phyloP scores from a whole-genome alignment of 805 yeast species.

The Myxozyma neotropica region DNA sequence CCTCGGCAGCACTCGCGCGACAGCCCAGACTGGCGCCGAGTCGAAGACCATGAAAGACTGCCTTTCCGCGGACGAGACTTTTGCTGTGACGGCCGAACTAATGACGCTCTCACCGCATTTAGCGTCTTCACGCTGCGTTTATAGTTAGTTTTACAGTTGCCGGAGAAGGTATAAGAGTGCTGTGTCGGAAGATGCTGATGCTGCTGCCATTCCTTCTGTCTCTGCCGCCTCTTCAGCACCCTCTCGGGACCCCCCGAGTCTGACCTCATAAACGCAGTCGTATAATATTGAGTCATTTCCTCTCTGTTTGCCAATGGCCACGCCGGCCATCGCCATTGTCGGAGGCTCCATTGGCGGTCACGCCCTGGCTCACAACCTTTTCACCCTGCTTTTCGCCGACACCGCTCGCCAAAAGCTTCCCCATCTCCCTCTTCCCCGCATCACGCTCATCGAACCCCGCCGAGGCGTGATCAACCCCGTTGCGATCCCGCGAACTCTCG shows the following conservation, averaged over 20 bases:
- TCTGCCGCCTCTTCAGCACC: too few relatives aligned
- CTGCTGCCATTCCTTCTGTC: too few relatives aligned
- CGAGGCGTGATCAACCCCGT: constrained; percentile 18
- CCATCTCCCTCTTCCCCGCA: constrained; percentile 18
- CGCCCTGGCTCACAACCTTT: constrained; percentile 6
- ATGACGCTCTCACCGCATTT: too few relatives aligned
- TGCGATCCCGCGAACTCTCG: constrained; percentile 14
- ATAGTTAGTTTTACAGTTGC: too few relatives aligned
- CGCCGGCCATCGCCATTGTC: constrained; percentile 18
- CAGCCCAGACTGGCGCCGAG: neutral
- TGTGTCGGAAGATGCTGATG: too few relatives aligned
- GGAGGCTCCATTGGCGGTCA: constrained; percentile 29
- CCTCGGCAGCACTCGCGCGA: neutral
- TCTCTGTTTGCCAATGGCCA: neutral
- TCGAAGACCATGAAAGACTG: too few relatives aligned
- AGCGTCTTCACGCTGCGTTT: too few relatives aligned
- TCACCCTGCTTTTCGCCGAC: constrained; percentile 1
- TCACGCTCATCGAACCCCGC: constrained; percentile 23
- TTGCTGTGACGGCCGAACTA: too few relatives aligned
- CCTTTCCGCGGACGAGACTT: neutral
- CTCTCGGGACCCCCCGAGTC: too few relatives aligned
- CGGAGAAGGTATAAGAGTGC: too few relatives aligned
- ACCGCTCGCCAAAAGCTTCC: neutral
- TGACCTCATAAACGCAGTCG: too few relatives aligned
- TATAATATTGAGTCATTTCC: too few relatives aligned